Evolutionary conservation across 345 rosid genomes (phyloP), one percentile per base, ranked within the genome.

Genomic region (Corchorus olitorius): DNA sequence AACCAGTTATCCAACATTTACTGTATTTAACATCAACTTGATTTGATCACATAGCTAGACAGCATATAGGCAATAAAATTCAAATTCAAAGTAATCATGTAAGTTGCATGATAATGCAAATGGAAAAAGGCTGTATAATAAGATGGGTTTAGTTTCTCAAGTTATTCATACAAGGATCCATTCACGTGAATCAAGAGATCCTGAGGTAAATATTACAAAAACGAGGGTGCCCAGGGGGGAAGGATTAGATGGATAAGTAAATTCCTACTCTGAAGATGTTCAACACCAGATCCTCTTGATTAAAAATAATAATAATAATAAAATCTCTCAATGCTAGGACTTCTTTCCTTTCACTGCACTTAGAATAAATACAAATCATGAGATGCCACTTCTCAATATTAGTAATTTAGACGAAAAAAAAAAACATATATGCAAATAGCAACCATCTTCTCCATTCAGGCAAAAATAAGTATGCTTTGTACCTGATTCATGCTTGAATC

Each of bases 401-500:
- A 41, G 13, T 54, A 41, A 35, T 19, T 55, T 39, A 37, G 4
- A n/a, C 16, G n/a, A n/a, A n/a, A 16, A 10, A 41, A 48, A 41
- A 53, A 54, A 39, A 72, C 12, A 72, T n/a, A 54, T 50, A 71
- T 55, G 22, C 62, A 71, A 71, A 12, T 12, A 54, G 16, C 43
- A 71, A 54, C 5, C 5, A 17, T 53, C 50, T 71, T 50, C 56
- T 48, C 16, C 5, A 22, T 68, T 37, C 37, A 35, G 12, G 34
- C 50, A 54, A 11, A 35, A 13, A 54, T 35, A 55, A 39, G 35
- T 37, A 71, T 12, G 37, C 22, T 50, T 70, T 50, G n/a, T 54
- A 71, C 73, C 75, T 54, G 63, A 19, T 37, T 55, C 73, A 70
- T 34, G 15, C 45, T 70, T 52, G 46, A 45, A 66, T 12, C 20